phyloP scores from a whole-genome alignment of 768 basidiomycete species.

The Naganishia randhawae region DNA sequence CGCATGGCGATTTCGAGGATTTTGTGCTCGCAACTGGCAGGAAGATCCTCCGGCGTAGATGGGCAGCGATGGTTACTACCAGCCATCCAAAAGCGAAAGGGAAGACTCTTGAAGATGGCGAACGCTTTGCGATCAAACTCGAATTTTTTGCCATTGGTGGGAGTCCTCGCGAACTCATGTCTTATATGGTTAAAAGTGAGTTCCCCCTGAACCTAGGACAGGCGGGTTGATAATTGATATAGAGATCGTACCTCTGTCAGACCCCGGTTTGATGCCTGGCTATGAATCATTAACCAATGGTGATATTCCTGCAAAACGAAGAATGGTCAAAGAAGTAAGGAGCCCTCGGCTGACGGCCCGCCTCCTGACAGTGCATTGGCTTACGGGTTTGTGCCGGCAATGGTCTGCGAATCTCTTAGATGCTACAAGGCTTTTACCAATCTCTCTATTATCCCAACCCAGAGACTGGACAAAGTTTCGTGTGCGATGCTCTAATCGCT shows the following conservation, averaged over 20 bases:
- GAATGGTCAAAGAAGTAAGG: slow-evolving; percentile 58
- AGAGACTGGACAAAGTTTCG: slow-evolving; percentile 55
- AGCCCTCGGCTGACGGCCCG: background rate
- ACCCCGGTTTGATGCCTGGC: slow-evolving; percentile 65
- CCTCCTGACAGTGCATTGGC: background rate
- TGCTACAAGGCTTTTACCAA: slow-evolving; percentile 63
- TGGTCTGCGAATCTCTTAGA: slow-evolving; percentile 46
- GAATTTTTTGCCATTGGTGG: slow-evolving; percentile 65
- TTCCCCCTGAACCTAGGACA: background rate
- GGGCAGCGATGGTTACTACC: background rate
- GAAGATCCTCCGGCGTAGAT: slow-evolving; percentile 7
- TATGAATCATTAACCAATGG: slow-evolving; percentile 61
- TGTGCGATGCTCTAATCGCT: slow-evolving; percentile 64
- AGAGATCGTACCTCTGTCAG: slow-evolving; percentile 43
- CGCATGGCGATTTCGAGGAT: slow-evolving; percentile 60
- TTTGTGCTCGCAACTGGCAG: slow-evolving; percentile 57
- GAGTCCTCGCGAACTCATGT: slow-evolving; percentile 64
- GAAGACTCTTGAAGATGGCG: slow-evolving; percentile 9
- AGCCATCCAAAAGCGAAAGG: background rate
- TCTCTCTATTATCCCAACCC: slow-evolving; percentile 58
- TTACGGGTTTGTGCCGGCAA: background rate
- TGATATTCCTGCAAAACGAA: slow-evolving; percentile 60
- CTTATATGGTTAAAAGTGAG: slow-evolving; percentile 69
- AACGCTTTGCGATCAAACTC: slow-evolving; percentile 37
- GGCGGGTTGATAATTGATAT: background rate